A percentile compares a stretch with the other conserved stretches of the same genome.
phyloP scores from a whole-genome alignment of 2,329 filamentous ascomycete genomes.

The Fusarium fujikuroi region DNA sequence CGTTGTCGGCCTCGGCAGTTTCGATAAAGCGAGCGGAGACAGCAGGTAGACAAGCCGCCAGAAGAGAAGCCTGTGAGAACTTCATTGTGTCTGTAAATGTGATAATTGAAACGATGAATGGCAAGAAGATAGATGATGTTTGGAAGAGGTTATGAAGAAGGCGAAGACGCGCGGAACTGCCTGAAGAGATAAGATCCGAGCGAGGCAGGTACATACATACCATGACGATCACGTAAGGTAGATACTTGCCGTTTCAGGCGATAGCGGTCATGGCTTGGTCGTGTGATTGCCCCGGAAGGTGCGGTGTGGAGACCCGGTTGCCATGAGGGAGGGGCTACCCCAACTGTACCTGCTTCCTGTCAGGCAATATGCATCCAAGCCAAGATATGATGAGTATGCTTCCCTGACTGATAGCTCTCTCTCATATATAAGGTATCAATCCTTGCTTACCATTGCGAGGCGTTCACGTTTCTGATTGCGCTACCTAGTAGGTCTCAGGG shows the following conservation, averaged over 20 bases:
- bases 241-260: constrained; percentile 35
- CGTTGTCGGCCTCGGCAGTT: constrained; percentile 60
- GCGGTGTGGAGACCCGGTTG: constrained; percentile 36
- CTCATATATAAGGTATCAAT: background rate
- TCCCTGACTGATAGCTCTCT: background rate
- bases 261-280: constrained; percentile 29
- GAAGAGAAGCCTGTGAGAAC: constrained; percentile 61
- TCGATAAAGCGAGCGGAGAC: constrained; percentile 68
- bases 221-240: constrained; percentile 40
- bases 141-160: constrained; percentile 19
- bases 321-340: constrained; percentile 6
- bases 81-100: constrained; percentile 56
- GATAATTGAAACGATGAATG: constrained; percentile 4
- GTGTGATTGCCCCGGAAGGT: constrained; percentile 33
- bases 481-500: too few species aligned
- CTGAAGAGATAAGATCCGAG: constrained; percentile 20
- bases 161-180: constrained; percentile 22
- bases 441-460: background rate
- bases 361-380: background rate
- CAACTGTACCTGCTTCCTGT: constrained; percentile 11
- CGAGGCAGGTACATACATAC: constrained; percentile 17
- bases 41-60: constrained; percentile 66
- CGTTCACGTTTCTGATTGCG: background rate
- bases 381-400: background rate
- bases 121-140: constrained; percentile 8